Conservation (phyloP, 1,284 basidiomycete species). For the Sphaerobolus stellatus region DNA sequence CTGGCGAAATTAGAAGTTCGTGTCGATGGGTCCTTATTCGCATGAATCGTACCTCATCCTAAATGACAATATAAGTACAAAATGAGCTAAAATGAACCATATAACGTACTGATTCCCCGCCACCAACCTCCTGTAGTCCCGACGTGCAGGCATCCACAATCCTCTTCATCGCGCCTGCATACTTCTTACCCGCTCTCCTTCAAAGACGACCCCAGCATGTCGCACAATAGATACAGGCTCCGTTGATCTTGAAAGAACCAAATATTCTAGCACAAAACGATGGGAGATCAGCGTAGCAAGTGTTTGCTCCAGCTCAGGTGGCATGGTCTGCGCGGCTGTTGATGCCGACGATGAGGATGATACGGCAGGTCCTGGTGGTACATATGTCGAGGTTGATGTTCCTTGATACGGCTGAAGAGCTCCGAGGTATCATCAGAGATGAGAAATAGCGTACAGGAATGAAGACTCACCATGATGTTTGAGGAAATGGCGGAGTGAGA, state of each 20-base stretch:
- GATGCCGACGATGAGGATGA: background rate
- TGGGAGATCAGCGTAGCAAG: slow-evolving; percentile 75
- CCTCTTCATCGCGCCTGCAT: slow-evolving; percentile 71
- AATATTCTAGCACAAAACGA: slow-evolving; percentile 83
- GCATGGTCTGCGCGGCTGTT: slow-evolving; percentile 26
- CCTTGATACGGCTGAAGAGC: too few relatives aligned
- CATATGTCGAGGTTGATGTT: too few relatives aligned
- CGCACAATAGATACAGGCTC: slow-evolving; percentile 73
- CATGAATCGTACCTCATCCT: slow-evolving; percentile 90
- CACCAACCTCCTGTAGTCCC: slow-evolving; percentile 71
- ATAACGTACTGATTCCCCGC: slow-evolving; percentile 50
- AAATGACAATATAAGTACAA: too few relatives aligned
- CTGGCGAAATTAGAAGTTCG: slow-evolving; percentile 92
- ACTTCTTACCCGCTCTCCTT: slow-evolving; percentile 80
- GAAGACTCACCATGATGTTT: too few relatives aligned
- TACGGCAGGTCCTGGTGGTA: too few relatives aligned
- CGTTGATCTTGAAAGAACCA: slow-evolving; percentile 69
- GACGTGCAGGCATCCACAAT: slow-evolving; percentile 76
- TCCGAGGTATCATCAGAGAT: too few relatives aligned
- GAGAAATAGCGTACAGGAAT: too few relatives aligned
- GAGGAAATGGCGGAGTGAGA: too few relatives aligned
- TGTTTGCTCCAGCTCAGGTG: slow-evolving; percentile 77
- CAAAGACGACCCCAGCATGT: slow-evolving; percentile 82
- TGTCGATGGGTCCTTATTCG: slow-evolving; percentile 88
- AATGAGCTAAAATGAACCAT: background rate